phyloP scores from a whole-genome alignment of 192 early-diverging fungal species.

The Dimargaris xerosporica region DNA sequence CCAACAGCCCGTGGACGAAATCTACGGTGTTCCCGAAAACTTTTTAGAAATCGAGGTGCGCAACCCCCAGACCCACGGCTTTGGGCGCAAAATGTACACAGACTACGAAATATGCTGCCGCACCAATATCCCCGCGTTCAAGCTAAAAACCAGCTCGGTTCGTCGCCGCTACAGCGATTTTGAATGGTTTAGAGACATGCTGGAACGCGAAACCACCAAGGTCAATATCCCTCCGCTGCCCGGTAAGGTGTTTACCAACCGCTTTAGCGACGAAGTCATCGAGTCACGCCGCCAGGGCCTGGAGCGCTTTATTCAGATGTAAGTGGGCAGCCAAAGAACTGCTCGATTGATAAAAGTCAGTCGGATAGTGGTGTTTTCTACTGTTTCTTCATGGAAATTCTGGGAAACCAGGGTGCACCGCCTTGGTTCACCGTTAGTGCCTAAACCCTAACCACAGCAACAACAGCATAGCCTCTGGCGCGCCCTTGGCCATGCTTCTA shows the following conservation, averaged over 20 bases:
- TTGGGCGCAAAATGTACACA: slow-evolving; percentile 73
- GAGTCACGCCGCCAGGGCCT: slow-evolving; percentile 77
- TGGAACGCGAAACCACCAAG: slow-evolving; percentile 77
- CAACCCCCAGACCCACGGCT: slow-evolving; percentile 73
- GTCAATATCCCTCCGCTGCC: slow-evolving; percentile 94
- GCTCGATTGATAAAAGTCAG: no score
- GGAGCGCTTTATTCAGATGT: slow-evolving; percentile 94
- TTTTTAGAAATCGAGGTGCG: slow-evolving; percentile 90
- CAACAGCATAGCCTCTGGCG: no score
- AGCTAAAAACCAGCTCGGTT: slow-evolving; percentile 63
- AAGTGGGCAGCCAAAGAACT: slow-evolving; percentile 15
- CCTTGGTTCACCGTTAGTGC: no score
- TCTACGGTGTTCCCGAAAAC: slow-evolving; percentile 89
- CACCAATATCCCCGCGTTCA: slow-evolving; percentile 97
- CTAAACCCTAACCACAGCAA: no score
- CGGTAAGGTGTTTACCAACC: slow-evolving; percentile 91
- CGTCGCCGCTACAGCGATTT: slow-evolving; percentile 94
- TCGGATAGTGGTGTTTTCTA: no score
- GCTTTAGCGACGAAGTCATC: slow-evolving; percentile 92
- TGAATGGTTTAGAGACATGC: slow-evolving; percentile 93
- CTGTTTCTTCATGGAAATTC: no score
- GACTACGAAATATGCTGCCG: slow-evolving; percentile 92
- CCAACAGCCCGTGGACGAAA: slow-evolving; percentile 23
- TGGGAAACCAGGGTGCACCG: no score
- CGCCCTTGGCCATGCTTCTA: no score